Base-by-base conservation (phyloP, 2,329 filamentous ascomycete genomes). In the Botrytis deweyae region DNA sequence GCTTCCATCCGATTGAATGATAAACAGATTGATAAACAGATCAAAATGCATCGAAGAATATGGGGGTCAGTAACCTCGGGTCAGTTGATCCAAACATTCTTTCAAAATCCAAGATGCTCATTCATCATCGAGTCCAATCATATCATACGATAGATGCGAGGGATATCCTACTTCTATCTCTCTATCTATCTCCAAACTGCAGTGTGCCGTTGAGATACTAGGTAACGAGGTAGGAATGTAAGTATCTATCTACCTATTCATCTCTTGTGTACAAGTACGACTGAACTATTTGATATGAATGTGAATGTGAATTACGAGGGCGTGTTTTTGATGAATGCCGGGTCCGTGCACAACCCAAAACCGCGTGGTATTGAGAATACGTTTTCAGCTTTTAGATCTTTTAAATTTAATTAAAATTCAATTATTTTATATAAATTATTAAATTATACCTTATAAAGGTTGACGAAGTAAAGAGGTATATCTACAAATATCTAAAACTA, bases 1-100 rank as follows among this genome's bases (percentile, higher is more conserved):
- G 22, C 67, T 59, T 18, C 46, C 38, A 67, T 72, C 62, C 70
- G 70, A 72, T 72, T 67, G 65, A 68, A 33, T 66, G 44, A 65
- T 33, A 33, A 33, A 33, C 3, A 33, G 33, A 33, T 33, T 33
- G 33, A 33, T 33, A 33, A 33, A 33, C 33, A 33, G 33, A 33
- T 33, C 33, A 33, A 59, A 55, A 59, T 25, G 40, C 42, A 62
- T 62, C 25, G 8, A 20, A 36, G 9, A 38, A 40, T 62, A 70
- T 42, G 29, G 40, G 55, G 68, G 9, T 52, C 49, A 55, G 12
- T 55, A 5, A 6, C 49, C 25, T 3, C 14, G 49, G 25, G 40
- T 70, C 68, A 70, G 58, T 70, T 70, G 68, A 44, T 58, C 58
- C 46, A 58, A n/a, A n/a, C 49, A n/a, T 16, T n/a, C 49, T n/a